Base-by-base conservation (phyloP, 495 filamentous ascomycete genomes). In the Aspergillus avenaceus region DNA sequence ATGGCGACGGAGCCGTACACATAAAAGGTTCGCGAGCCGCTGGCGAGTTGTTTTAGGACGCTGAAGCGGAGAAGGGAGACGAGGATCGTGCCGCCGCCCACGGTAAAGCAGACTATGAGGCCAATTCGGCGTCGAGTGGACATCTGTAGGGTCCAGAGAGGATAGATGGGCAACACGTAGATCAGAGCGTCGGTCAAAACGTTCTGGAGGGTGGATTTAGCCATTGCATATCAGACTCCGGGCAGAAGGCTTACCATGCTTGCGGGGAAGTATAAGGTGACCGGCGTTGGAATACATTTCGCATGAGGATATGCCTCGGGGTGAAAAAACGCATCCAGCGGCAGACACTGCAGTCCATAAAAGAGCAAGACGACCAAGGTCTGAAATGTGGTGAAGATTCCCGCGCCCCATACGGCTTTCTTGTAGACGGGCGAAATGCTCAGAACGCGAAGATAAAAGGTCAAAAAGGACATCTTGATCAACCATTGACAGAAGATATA, bases 401-500 rank as follows among this genome's bases (percentile, higher is more conserved):
- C 36, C 0, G 23, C 41, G 0, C n/a, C 27, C 7, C 44, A 50
- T 13, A 50, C 29, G 3, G 38, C 32, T 8, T 28, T 44, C 29
- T 29, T 44, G 22, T 44, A 50, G 4, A 28, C 14, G 21, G 23
- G 41, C 4, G 48, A 44, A 1, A 42, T 26, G 14, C 26, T 50
- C 16, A 32, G 13, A 11, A 50, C 37, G 7, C 47, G 47, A 8
- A 50, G 38, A 32, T 50, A 50, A 21, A 50, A 50, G 2, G 41
- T 29, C 18, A 50, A 23, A 14, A 50, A 50, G 0, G 37, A 31
- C 23, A 38, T 50, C 21, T 50, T 50, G 47, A 50, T 42, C 25
- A 32, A n/a, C 26, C 38, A 50, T 34, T 50, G 47, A 12, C 38
- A 42, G n/a, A 40, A 42, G 25, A 50, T 50, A 21, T 50, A 50